phyloP scores from a whole-genome alignment of 2,329 filamentous ascomycete species.

The Saccharata proteae region DNA sequence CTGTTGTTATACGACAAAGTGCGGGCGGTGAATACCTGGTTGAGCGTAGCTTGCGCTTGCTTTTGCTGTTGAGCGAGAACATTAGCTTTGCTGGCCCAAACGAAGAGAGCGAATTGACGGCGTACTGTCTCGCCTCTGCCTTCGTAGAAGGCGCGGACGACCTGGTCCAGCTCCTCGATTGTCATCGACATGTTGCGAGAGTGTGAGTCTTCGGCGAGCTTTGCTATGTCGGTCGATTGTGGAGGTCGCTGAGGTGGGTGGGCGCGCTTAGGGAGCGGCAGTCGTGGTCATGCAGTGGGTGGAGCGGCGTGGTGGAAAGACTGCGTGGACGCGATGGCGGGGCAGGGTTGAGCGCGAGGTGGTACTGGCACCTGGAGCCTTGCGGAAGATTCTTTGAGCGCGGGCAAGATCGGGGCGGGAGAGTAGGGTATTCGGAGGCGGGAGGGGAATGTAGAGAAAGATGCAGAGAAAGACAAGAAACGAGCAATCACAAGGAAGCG shows the following conservation, averaged over 20 bases:
- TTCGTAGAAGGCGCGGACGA: slow-evolving; percentile 95
- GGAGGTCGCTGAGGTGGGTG: slow-evolving; percentile 1
- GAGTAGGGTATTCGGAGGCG: neutral
- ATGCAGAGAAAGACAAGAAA: neutral
- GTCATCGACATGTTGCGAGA: slow-evolving; percentile 48
- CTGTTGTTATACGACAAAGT: no score
- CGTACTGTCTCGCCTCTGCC: slow-evolving; percentile 84
- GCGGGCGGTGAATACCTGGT: slow-evolving; percentile 54
- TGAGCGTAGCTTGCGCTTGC: slow-evolving; percentile 81
- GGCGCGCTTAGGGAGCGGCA: slow-evolving; percentile 7
- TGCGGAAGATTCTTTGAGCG: slow-evolving; percentile 1
- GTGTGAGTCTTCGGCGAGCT: no score
- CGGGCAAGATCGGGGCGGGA: neutral
- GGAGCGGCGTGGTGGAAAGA: slow-evolving; percentile 4
- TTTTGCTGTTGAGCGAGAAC: slow-evolving; percentile 65
- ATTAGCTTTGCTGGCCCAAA: no score
- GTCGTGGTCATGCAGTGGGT: slow-evolving; percentile 8
- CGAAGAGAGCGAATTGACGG: no score
- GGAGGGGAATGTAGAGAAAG: neutral
- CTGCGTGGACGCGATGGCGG: slow-evolving; percentile 8
- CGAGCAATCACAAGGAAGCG: no score
- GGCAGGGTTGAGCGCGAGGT: slow-evolving; percentile 8
- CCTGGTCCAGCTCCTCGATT: slow-evolving; percentile 91
- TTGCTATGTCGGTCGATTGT: slow-evolving; percentile 3
- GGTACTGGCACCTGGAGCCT: neutral